These are phyloP conservation scores for Populus alba DNA, from an alignment of 345 rosid species.

Conservation along the genomic window DNA sequence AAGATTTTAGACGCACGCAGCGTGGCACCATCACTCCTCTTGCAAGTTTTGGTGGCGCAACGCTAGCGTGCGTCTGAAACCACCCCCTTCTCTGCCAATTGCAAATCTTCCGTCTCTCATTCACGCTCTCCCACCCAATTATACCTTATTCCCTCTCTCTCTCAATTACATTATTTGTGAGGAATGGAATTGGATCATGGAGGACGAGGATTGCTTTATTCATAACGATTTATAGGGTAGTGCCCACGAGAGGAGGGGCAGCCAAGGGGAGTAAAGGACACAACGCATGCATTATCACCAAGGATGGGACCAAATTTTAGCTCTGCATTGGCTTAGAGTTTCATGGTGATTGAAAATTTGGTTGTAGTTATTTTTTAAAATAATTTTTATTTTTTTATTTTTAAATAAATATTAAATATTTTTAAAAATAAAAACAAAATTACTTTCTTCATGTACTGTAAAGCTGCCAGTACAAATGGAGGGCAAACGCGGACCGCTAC, in stretches of 20 bases:
- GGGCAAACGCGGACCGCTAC: too few relatives aligned
- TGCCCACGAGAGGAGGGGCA: neutral
- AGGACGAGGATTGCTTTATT: slow-evolving; percentile 11
- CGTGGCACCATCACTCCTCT: slow-evolving; percentile 32
- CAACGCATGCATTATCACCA: too few relatives aligned
- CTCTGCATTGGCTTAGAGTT: too few relatives aligned
- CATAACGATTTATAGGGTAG: neutral
- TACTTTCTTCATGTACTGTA: too few relatives aligned
- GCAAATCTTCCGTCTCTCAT: neutral
- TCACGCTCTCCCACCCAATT: neutral
- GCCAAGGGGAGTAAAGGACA: too few relatives aligned
- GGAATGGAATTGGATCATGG: neutral
- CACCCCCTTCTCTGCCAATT: neutral
- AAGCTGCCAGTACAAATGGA: too few relatives aligned
- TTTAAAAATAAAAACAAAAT: too few relatives aligned
- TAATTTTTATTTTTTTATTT: too few relatives aligned
- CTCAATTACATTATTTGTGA: neutral
- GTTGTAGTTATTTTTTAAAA: too few relatives aligned
- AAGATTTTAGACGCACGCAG: slow-evolving; percentile 33
- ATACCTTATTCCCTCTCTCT: neutral
- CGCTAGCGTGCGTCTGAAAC: slow-evolving; percentile 24
- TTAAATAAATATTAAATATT: too few relatives aligned
- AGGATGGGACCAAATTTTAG: too few relatives aligned
- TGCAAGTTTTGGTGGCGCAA: slow-evolving; percentile 25
- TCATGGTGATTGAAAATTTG: too few relatives aligned